A percentile compares a stretch with the other conserved stretches of the same genome.
These are phyloP conservation scores for Globisporangium cederbergense DNA, from an alignment of 352 stramenopile species.

Conservation along the genomic window DNA sequence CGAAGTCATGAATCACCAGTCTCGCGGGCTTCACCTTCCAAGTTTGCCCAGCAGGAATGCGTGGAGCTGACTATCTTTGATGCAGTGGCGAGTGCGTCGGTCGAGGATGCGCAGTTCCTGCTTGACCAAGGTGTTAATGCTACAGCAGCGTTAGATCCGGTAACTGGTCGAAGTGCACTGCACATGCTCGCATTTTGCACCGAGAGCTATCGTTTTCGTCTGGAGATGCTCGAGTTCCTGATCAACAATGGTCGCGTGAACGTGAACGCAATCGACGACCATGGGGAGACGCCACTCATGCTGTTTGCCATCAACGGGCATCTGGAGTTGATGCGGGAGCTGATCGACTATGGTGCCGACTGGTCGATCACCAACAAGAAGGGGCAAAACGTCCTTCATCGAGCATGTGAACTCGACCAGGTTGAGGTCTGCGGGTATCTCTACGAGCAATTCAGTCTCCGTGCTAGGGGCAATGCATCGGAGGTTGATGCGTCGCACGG, in stretches of 20 bases:
- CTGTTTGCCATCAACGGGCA: slow-evolving; percentile 49
- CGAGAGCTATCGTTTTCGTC: slow-evolving; percentile 36
- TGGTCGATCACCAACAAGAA: slow-evolving; percentile 24
- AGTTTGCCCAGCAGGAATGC: not conserved
- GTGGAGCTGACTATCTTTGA: slow-evolving; percentile 43
- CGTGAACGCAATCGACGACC: slow-evolving; percentile 35
- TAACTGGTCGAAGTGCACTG: slow-evolving; percentile 42
- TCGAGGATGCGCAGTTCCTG: slow-evolving; percentile 57
- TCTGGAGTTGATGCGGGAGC: slow-evolving; percentile 36
- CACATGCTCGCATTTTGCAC: slow-evolving; percentile 59
- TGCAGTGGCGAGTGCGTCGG: slow-evolving; percentile 45
- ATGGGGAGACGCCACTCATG: slow-evolving; percentile 50
- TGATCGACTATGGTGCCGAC: slow-evolving; percentile 29
- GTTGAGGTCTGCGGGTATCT: slow-evolving; percentile 49
- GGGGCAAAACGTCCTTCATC: slow-evolving; percentile 51
- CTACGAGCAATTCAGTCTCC: slow-evolving; percentile 21
- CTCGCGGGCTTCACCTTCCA: not conserved
- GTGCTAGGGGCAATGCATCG: not conserved
- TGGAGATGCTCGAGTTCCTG: slow-evolving; percentile 58
- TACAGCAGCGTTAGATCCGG: slow-evolving; percentile 28
- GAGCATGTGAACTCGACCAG: slow-evolving; percentile 57
- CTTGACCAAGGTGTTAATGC: slow-evolving; percentile 41
- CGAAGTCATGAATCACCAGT: slow-evolving; percentile 18
- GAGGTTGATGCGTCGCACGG: not conserved
- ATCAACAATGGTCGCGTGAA: slow-evolving; percentile 29